Evolutionary conservation across 371 early-diverging fungal genomes (phyloP), one percentile per base, ranked within the genome.

Genomic region (Mucor velutinosus): DNA sequence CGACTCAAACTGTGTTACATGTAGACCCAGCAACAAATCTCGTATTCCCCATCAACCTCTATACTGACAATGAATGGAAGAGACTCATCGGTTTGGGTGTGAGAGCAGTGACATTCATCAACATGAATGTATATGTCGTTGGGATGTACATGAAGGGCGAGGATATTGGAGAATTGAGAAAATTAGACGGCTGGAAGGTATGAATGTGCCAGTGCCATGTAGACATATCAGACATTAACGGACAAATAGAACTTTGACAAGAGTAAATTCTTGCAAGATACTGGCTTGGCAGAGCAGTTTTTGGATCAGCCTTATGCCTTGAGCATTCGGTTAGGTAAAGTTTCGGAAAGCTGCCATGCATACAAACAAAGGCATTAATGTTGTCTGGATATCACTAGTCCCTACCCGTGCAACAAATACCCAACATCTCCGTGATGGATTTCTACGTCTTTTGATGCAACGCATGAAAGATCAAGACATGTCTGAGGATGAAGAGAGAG

Each of bases 361-460:
- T 8, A 7, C 19, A 45, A 45, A 43, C 3, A 43, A n/a, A n/a
- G n/a, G n/a, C 19, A 45, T 45, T 45, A 45, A 45, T 7, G 19
- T 19, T 11, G 14, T 37, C 14, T 37, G 37, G 35, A 35, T 35
- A 0, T 43, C 15, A n/a, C 19, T 37, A 47, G 89, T 81, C 0
- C 90, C 92, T 27, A 81, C 81, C 14, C 84, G 87, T 29, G 71
- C 78, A 47, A 90, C 92, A 4, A 86, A 86, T 60, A 89, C 87
- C 1, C 87, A 89, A 27, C 92, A 92, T 76, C 69, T 92, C 43
- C 86, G 92, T 7, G 91, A 92, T 69, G 91, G 92, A 0, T 90
- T 92, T 69, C 78, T 88, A 10, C 77, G 89, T 6, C 69, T 82
- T n/a, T 74, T 92, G 60, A 71, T 83, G 56, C 81, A 69, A 41